phyloP scores from a whole-genome alignment of 176 grass and related monocot genomes.

The Bonia amplexicaulis region DNA sequence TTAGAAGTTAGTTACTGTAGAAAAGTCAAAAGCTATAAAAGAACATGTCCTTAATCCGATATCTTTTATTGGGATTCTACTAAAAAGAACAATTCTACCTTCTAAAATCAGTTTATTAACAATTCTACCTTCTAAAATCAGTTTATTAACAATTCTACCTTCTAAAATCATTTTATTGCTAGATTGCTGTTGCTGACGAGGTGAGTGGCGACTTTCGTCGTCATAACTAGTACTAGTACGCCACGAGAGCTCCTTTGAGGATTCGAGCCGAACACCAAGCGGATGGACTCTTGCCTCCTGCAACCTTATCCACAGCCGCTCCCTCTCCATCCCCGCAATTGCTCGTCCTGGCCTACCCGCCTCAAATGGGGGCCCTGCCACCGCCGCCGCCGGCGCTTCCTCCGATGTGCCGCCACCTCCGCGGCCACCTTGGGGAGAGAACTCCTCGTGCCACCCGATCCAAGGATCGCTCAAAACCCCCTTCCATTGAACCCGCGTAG shows the following conservation, averaged over 20 bases:
- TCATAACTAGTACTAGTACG: neutral
- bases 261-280: neutral
- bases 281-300: constrained; percentile 34
- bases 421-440: constrained; percentile 16
- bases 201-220: neutral
- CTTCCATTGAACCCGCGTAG: neutral
- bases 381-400: neutral
- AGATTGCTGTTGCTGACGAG: neutral
- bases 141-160: neutral
- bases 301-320: constrained; percentile 43
- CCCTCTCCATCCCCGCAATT: neutral
- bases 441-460: neutral
- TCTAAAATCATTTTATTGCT: neutral
- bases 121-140: neutral
- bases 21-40: too few species aligned
- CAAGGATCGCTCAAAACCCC: neutral
- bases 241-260: neutral
- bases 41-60: too few species aligned
- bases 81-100: too few species aligned
- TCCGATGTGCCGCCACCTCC: constrained; percentile 9
- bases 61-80: too few species aligned
- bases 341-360: neutral
- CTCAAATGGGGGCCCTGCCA: constrained; percentile 2
- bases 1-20: too few species aligned
- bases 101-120: too few species aligned